These are phyloP conservation scores for Peribolospora baueri DNA, from an alignment of 768 basidiomycete species.

Conservation along the genomic window DNA sequence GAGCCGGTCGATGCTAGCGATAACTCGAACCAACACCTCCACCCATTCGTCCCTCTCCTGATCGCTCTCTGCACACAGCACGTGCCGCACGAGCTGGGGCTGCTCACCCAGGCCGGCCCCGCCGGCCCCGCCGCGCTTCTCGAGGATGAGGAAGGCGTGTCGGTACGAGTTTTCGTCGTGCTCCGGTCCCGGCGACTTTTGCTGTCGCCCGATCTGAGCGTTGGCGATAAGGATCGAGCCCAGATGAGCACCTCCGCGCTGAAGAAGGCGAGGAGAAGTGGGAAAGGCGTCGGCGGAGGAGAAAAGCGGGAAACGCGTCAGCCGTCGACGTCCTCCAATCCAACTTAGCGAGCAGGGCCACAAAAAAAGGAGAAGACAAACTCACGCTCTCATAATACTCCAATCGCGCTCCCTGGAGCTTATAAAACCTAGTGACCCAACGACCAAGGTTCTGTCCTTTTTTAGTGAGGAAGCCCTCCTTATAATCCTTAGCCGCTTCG, in stretches of 20 bases:
- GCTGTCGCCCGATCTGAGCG: constrained; percentile 89
- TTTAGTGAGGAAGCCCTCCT: constrained; percentile 63
- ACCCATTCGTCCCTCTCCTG: constrained; percentile 85
- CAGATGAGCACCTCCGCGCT: constrained; percentile 76
- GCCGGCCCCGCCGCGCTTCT: constrained; percentile 43
- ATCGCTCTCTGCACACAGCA: constrained; percentile 91
- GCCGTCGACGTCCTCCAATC: too few species aligned
- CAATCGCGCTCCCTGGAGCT: constrained; percentile 64
- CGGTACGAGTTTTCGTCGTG: constrained; percentile 82
- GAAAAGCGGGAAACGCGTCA: too few species aligned
- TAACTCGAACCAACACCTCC: constrained; percentile 33
- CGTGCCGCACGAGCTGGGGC: constrained; percentile 32
- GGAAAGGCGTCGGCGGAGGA: constrained; percentile 1
- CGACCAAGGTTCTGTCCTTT: constrained; percentile 94
- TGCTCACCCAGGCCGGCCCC: constrained; percentile 33
- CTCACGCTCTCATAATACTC: constrained; percentile 91
- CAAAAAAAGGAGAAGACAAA: constrained; percentile 10
- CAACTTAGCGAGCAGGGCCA: neutral
- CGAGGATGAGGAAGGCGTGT: constrained; percentile 92
- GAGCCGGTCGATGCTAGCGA: neutral
- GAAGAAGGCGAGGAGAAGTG: constrained; percentile 7
- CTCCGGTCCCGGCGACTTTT: constrained; percentile 17
- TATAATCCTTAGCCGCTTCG: constrained; percentile 37
- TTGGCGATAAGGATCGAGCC: constrained; percentile 76
- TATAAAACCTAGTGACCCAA: constrained; percentile 79